A percentile compares a stretch with the other conserved stretches of the same genome.
Conservation (phyloP, 1,284 basidiomycete genomes). For the Fomitopsis schrenkii region DNA sequence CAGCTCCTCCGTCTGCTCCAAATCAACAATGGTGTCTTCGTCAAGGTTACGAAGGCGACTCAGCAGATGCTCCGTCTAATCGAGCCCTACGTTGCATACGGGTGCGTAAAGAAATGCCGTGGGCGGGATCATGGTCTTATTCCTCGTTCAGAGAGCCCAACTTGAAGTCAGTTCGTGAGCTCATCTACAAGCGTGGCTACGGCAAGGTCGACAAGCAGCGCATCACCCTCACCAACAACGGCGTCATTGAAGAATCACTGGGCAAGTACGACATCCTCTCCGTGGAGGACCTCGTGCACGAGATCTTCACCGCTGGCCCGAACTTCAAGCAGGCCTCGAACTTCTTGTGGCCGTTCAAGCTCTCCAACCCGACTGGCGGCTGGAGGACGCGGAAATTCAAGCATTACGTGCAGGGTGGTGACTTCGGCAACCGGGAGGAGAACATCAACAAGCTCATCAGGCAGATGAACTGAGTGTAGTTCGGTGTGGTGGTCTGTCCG, state of each 20-base stretch:
- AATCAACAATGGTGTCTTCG: conserved; percentile 99
- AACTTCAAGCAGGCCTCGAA: conserved; percentile 99
- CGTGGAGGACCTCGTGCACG: conserved; percentile 97
- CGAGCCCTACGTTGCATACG: conserved; percentile 96
- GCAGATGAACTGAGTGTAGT: conserved; percentile 81
- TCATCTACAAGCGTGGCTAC: conserved; percentile 99
- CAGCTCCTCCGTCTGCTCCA: conserved; percentile 98
- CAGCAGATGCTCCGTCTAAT: conserved; percentile 98
- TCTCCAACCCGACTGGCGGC: conserved; percentile 98
- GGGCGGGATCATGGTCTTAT: not conserved
- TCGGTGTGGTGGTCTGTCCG: conserved; percentile 9
- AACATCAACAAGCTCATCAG: conserved; percentile 98
- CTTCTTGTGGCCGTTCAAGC: conserved; percentile 99
- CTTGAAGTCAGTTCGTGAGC: conserved; percentile 94
- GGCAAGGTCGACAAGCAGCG: conserved; percentile 98
- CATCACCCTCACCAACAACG: conserved; percentile 93
- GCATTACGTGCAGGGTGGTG: conserved; percentile 91
- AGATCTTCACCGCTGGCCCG: conserved; percentile 93
- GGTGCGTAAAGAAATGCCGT: conserved; percentile 44
- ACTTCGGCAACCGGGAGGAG: conserved; percentile 93
- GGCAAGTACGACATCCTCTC: conserved; percentile 97
- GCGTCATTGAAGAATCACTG: conserved; percentile 88
- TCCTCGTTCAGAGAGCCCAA: conserved; percentile 73
- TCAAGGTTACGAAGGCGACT: conserved; percentile 96
- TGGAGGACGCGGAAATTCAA: conserved; percentile 98